Percentiles rank a stretch among this genome's conserved stretches.
Evolutionary conservation across 495 filamentous ascomycete species (phyloP).

Genomic region (Trichodelitschia bisporula): DNA sequence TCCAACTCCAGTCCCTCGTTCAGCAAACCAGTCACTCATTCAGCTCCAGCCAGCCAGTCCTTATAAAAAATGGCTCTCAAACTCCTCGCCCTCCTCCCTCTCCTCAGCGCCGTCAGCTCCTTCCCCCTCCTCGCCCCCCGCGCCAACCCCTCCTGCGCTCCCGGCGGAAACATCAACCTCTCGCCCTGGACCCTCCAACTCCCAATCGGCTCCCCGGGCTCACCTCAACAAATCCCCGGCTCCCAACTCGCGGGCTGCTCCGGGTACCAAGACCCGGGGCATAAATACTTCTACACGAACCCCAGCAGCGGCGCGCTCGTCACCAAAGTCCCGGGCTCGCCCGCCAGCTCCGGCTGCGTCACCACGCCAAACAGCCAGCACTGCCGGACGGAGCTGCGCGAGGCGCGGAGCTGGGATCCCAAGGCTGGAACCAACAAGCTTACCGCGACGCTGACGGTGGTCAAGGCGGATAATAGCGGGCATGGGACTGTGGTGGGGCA

Average conservation of each 20-base stretch:
- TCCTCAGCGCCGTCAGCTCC: not conserved
- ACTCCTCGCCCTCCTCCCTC: not conserved
- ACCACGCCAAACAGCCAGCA: conserved; percentile 17
- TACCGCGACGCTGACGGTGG: conserved; percentile 10
- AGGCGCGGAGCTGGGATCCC: conserved; percentile 14
- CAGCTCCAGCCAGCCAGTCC: too few species aligned
- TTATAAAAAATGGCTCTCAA: too few species aligned
- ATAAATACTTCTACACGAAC: conserved; percentile 17
- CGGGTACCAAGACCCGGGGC: conserved; percentile 12
- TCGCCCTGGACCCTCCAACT: conserved; percentile 11
- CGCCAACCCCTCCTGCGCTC: conserved; percentile 12
- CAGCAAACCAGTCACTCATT: too few species aligned
- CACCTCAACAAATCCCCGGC: conserved; percentile 9
- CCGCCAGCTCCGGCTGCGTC: conserved; percentile 14
- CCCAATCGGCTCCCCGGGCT: conserved; percentile 13
- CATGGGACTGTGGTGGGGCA: conserved; percentile 19
- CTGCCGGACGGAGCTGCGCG: conserved; percentile 20
- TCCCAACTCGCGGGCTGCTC: conserved; percentile 13
- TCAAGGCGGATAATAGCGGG: conserved; percentile 10
- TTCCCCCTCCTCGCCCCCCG: not conserved
- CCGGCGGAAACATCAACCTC: conserved; percentile 19
- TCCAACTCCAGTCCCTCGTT: too few species aligned
- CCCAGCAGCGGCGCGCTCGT: conserved; percentile 12
- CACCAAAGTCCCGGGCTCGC: conserved; percentile 12
- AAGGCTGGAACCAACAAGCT: conserved; percentile 12